Evolutionary conservation across 1,139 yeast species (phyloP), one percentile per base, ranked within the genome.

Genomic region (Scheffersomyces illinoinensis): DNA sequence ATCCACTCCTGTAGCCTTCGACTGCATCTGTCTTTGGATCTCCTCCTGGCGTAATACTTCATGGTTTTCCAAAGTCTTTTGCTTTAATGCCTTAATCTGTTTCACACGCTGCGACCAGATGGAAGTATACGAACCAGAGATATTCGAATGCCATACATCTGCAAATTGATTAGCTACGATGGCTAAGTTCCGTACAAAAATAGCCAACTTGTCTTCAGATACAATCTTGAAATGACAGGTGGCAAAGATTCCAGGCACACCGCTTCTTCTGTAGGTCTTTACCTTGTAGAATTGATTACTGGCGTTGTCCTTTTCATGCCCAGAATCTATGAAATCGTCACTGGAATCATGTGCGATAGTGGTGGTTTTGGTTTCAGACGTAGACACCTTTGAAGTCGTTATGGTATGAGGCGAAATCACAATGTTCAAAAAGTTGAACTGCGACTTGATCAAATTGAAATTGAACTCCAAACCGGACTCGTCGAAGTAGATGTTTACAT

Each of bases 341-440:
- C 24, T 21, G n/a, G 51, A 20, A 24, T 48, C 51, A 52, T 23
- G 50, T 5, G 8, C 2, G 17, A 20, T 14, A 20, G 18, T 20
- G 17, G 47, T 21, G 12, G 47, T 20, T 19, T 23, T 33, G 1
- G 50, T 12, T 3, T 53, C 48, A 18, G 47, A 39, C n/a, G 24
- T 53, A n/a, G 54, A 7, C 14, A 12, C 47, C 17, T 24, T 21
- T 6, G 51, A 48, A 48, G 51, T 48, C 14, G 57, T 43, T 7
- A 21, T 62, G 2, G 80, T 72, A 61, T 87, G 89, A 0, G 96
- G 97, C 7, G 89, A 81, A 47, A 92, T 85, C 47, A 91, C 96
- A 63, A 92, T 86, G 65, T 89, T 90, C 70, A 92, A 79, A 71
- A 91, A 91, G 66, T 90, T 91, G 78, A 92, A 92, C 72, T 92